These are phyloP conservation scores for Blastobotrys buckinghamii DNA, from an alignment of 1,139 yeast species.

Conservation along the genomic window DNA sequence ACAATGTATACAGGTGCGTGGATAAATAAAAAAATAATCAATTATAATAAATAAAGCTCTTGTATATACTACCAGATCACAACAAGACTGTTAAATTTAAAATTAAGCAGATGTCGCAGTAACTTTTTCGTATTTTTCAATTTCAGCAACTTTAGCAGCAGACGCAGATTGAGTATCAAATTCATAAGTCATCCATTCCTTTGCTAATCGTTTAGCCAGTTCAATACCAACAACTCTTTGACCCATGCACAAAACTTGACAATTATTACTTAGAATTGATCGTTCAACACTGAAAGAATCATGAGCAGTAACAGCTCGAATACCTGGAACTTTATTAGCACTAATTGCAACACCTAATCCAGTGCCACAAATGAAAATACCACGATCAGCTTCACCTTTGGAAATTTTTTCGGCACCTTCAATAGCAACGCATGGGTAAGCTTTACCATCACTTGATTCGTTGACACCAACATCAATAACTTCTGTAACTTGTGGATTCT, in stretches of 20 bases:
- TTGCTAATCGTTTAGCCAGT: constrained; percentile 40
- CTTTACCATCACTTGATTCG: constrained; percentile 27
- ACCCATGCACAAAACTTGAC: constrained; percentile 45
- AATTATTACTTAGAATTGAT: constrained; percentile 39
- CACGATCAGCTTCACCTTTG: constrained; percentile 40
- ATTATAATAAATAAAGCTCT: too few species aligned
- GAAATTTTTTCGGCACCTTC: constrained; percentile 40
- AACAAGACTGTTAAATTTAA: too few species aligned
- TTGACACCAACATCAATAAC: constrained; percentile 41
- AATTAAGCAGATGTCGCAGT: not conserved
- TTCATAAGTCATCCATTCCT: constrained; percentile 41
- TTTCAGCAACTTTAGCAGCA: constrained; percentile 40
- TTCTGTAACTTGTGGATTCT: constrained; percentile 30
- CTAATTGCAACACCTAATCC: constrained; percentile 45
- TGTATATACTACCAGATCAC: too few species aligned
- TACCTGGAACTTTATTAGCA: constrained; percentile 44
- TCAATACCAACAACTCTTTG: constrained; percentile 44
- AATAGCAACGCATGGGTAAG: constrained; percentile 43
- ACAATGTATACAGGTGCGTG: too few species aligned
- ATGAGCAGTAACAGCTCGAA: constrained; percentile 47
- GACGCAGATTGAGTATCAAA: constrained; percentile 39
- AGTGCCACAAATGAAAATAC: constrained; percentile 43
- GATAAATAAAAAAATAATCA: too few species aligned
- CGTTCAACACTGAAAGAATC: constrained; percentile 45
- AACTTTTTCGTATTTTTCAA: constrained; percentile 29